A percentile compares a stretch with the other conserved stretches of the same genome.
Evolutionary conservation across 2,329 filamentous ascomycete species (phyloP).

Genomic region (Fusarium neocosmosporiellum): DNA sequence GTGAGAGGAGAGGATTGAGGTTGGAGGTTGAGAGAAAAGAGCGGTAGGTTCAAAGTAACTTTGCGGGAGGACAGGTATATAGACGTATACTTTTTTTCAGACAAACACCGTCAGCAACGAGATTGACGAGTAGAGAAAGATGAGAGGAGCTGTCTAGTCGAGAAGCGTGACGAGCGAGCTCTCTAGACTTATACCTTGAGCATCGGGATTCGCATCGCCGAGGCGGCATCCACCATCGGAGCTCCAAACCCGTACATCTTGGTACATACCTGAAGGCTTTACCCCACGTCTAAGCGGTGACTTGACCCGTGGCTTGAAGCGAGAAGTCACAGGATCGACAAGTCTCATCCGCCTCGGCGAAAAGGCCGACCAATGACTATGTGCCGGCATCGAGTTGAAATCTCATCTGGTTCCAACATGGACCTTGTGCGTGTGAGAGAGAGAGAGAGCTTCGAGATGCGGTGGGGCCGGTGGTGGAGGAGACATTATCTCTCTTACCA

Average conservation of each 20-base stretch:
- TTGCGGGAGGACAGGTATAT: conserved; percentile 1
- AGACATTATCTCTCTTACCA: conserved; percentile 2
- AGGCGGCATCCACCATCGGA: conserved; percentile 14
- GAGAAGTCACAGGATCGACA: conserved; percentile 17
- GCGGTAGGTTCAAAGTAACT: not conserved
- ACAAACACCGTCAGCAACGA: not conserved
- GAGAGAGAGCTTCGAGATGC: not conserved
- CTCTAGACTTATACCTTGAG: conserved; percentile 24
- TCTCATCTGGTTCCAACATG: not conserved
- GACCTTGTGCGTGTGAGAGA: not conserved
- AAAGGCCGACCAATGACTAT: not conserved
- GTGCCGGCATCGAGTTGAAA: not conserved
- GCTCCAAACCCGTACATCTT: not conserved
- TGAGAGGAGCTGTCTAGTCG: not conserved
- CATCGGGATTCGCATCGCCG: not conserved
- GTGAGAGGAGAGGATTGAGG: not conserved
- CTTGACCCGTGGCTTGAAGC: not conserved
- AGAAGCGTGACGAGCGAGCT: conserved; percentile 10
- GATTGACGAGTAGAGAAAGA: conserved; percentile 1
- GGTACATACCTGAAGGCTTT: not conserved
- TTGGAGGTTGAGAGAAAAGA: not conserved
- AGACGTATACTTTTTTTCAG: not conserved
- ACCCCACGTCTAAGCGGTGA: not conserved
- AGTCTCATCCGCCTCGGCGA: not conserved
- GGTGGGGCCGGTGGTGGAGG: conserved; percentile 10